These are phyloP conservation scores for Fusarium graminum DNA, from an alignment of 2,329 filamentous ascomycete genomes.

Conservation along the genomic window DNA sequence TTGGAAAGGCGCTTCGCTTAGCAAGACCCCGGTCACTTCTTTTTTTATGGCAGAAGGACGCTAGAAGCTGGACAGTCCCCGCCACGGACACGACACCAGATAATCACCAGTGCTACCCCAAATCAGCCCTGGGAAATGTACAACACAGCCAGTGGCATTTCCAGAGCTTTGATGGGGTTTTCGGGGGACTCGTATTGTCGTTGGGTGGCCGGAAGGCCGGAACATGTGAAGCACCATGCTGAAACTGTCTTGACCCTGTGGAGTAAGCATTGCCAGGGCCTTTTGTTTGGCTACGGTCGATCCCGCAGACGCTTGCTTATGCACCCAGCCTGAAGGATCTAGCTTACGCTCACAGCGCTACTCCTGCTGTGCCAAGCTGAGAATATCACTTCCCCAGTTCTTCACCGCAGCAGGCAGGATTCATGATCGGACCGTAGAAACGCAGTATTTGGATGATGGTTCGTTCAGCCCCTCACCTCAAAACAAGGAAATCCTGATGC, in stretches of 20 bases:
- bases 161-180: background rate
- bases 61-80: slow-evolving; percentile 24
- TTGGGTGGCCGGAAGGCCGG: slow-evolving; percentile 2
- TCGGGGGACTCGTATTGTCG: background rate
- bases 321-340: slow-evolving; percentile 12
- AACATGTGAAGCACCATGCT: background rate
- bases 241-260: slow-evolving; percentile 13
- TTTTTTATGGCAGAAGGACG: slow-evolving; percentile 31
- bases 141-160: slow-evolving; percentile 20
- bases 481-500: slow-evolving; percentile 1
- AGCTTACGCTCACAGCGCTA: slow-evolving; percentile 14
- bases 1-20: slow-evolving; percentile 28
- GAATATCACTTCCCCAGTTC: background rate
- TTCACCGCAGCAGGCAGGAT: background rate
- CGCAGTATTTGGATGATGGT: background rate
- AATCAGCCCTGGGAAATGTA: slow-evolving; percentile 30
- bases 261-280: background rate
- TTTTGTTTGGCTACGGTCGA: background rate
- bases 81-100: slow-evolving; percentile 7
- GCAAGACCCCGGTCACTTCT: background rate
- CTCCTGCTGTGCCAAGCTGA: background rate
- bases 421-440: slow-evolving; percentile 12
- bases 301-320: slow-evolving; percentile 12
- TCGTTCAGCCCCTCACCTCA: background rate
- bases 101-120: background rate